phyloP scores from a whole-genome alignment of 2,329 filamentous ascomycete genomes.

The Coniochaeta pulveracea region DNA sequence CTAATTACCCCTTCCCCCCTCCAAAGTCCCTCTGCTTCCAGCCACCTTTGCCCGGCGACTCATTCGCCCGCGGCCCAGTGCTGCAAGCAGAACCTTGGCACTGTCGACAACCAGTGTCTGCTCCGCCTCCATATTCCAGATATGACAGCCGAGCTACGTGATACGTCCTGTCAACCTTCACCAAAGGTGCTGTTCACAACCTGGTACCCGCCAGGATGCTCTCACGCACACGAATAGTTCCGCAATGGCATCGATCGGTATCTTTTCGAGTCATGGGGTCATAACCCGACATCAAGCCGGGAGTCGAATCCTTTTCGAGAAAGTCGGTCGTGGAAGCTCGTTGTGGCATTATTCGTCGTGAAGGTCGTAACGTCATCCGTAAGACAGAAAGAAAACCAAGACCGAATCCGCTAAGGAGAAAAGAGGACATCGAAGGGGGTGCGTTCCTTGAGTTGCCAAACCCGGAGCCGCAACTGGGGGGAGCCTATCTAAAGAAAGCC shows the following conservation, averaged over 20 bases:
- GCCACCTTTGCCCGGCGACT: constrained; percentile 4
- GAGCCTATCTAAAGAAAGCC: constrained; percentile 29
- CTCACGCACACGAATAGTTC: constrained; percentile 10
- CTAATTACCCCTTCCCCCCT: constrained; percentile 18
- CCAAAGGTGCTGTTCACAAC: too few relatives aligned
- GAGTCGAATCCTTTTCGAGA: constrained; percentile 18
- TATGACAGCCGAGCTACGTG: constrained; percentile 23
- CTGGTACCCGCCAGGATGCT: too few relatives aligned
- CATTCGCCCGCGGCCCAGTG: background rate
- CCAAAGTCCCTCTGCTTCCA: constrained; percentile 10
- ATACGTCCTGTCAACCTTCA: too few relatives aligned
- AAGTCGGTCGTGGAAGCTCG: constrained; percentile 25
- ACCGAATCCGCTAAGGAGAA: constrained; percentile 16
- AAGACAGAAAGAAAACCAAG: constrained; percentile 25
- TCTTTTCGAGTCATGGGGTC: constrained; percentile 9
- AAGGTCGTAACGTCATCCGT: constrained; percentile 36
- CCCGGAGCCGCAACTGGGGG: constrained; percentile 19
- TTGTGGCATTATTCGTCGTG: constrained; percentile 20
- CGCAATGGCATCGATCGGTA: constrained; percentile 6
- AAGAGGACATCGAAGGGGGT: constrained; percentile 25
- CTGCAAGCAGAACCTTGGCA: constrained; percentile 16
- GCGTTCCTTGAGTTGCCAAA: constrained; percentile 16
- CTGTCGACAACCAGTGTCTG: constrained; percentile 35
- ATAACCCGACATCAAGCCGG: constrained; percentile 11
- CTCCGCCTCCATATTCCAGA: constrained; percentile 26